phyloP scores from a whole-genome alignment of 2,329 filamentous ascomycete genomes.

The Colletotrichum chrysophilum region DNA sequence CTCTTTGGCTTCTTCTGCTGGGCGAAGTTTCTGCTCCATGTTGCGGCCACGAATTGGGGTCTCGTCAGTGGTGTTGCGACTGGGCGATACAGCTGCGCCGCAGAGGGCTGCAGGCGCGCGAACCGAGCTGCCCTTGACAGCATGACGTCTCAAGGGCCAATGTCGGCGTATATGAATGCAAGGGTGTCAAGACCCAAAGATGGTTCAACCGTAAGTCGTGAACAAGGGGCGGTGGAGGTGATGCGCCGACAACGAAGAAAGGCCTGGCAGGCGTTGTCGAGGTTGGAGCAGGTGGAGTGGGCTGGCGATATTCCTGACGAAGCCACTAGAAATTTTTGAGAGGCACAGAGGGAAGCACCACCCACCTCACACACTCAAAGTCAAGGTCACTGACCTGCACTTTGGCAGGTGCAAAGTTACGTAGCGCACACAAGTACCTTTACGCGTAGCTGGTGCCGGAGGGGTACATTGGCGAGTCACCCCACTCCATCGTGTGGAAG shows the following conservation, averaged over 20 bases:
- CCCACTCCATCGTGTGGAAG: neutral
- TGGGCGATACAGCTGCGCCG: conserved; percentile 21
- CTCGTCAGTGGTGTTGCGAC: conserved; percentile 18
- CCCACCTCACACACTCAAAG: neutral
- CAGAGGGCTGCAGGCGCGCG: conserved; percentile 23
- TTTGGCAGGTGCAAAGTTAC: neutral
- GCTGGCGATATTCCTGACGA: conserved; percentile 15
- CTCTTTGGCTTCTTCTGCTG: conserved; percentile 12
- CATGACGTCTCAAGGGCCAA: conserved; percentile 22
- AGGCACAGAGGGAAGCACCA: conserved; percentile 1
- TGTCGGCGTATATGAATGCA: neutral
- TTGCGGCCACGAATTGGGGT: conserved; percentile 11
- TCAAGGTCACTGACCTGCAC: neutral
- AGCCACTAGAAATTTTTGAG: conserved; percentile 21
- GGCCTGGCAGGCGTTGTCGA: neutral
- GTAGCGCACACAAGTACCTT: neutral
- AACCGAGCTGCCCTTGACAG: conserved; percentile 26
- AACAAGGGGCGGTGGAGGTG: neutral
- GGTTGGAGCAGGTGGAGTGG: conserved; percentile 3
- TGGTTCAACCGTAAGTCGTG: neutral
- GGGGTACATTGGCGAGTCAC: neutral
- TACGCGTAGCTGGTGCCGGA: neutral
- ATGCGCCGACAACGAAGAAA: conserved; percentile 1
- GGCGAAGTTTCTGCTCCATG: conserved; percentile 20
- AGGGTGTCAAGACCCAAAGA: neutral